A percentile compares a stretch with the other conserved stretches of the same genome.
phyloP scores from a whole-genome alignment of 176 grass and related monocot species.

The Pharus latifolius region DNA sequence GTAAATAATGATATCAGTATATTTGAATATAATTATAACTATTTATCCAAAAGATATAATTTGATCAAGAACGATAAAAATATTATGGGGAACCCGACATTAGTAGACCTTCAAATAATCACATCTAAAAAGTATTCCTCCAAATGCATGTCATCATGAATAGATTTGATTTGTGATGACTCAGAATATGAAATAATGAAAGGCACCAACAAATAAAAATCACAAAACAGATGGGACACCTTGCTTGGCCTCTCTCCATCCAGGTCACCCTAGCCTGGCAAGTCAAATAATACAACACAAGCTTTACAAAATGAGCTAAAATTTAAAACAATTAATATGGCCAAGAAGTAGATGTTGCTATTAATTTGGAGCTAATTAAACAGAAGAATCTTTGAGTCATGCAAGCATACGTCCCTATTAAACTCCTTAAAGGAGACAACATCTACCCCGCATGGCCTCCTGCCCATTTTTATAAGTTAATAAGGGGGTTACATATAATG shows the following conservation, averaged over 20 bases:
- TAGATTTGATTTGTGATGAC: conserved; percentile 22
- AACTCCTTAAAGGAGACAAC: conserved; percentile 60
- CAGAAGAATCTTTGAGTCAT: conserved; percentile 18
- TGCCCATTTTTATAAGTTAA: conserved; percentile 13
- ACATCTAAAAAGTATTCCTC: conserved; percentile 7
- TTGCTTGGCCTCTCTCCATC: conserved; percentile 20
- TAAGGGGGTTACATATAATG: conserved; percentile 2
- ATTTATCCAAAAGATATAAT: neutral
- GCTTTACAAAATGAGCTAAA: neutral
- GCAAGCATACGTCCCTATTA: conserved; percentile 28
- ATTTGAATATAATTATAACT: neutral
- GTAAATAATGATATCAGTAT: neutral
- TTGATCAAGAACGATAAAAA: neutral
- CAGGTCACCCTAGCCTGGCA: conserved; percentile 8
- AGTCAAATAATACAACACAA: conserved; percentile 32
- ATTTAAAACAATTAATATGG: conserved; percentile 1
- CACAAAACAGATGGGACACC: neutral
- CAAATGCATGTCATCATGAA: conserved; percentile 9
- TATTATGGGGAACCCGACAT: neutral
- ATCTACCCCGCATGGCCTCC: conserved; percentile 18
- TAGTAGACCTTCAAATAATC: neutral
- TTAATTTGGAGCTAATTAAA: conserved; percentile 8
- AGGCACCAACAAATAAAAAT: neutral
- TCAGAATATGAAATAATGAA: neutral
- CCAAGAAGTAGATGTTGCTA: conserved; percentile 12